phyloP scores from a whole-genome alignment of 257 asterid species.

The Rehmannia glutinosa region DNA sequence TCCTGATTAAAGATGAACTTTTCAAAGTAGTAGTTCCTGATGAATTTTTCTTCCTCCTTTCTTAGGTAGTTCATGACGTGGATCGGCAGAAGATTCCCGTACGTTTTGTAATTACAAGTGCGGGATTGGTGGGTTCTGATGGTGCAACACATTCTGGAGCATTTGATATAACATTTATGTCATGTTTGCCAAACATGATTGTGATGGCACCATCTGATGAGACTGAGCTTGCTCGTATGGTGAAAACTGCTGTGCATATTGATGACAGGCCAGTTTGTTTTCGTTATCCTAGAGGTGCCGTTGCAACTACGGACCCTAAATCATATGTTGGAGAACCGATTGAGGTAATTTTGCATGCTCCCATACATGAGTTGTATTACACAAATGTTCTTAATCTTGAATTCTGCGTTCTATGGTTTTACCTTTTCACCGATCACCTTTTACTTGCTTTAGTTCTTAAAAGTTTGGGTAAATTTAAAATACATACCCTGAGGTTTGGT shows the following conservation, averaged over 20 bases:
- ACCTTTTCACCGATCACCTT: too few relatives aligned
- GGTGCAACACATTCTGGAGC: conserved; percentile 80
- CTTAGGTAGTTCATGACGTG: conserved; percentile 83
- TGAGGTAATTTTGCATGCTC: conserved; percentile 53
- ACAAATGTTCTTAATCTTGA: too few relatives aligned
- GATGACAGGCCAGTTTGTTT: conserved; percentile 79
- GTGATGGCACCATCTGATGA: conserved; percentile 97
- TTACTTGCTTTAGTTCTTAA: too few relatives aligned
- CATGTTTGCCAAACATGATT: conserved; percentile 91
- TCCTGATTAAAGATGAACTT: too few relatives aligned
- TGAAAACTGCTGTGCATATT: conserved; percentile 60
- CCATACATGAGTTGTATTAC: too few relatives aligned
- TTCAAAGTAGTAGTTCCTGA: too few relatives aligned
- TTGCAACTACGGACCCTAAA: conserved; percentile 31
- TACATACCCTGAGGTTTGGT: too few relatives aligned
- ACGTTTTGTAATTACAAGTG: conserved; percentile 71
- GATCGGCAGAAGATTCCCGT: conserved; percentile 86
- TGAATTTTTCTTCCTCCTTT: conserved; percentile 1
- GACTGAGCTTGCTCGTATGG: conserved; percentile 76
- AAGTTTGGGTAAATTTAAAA: too few relatives aligned
- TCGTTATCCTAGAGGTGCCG: conserved; percentile 80
- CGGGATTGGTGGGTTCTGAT: conserved; percentile 78
- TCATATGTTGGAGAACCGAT: conserved; percentile 41
- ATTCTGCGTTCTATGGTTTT: too few relatives aligned
- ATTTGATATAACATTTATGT: conserved; percentile 80